A percentile compares a stretch with the other conserved stretches of the same genome.
Evolutionary conservation across 768 basidiomycete genomes (phyloP).

Genomic region (Sporobolomyces pararoseus): DNA sequence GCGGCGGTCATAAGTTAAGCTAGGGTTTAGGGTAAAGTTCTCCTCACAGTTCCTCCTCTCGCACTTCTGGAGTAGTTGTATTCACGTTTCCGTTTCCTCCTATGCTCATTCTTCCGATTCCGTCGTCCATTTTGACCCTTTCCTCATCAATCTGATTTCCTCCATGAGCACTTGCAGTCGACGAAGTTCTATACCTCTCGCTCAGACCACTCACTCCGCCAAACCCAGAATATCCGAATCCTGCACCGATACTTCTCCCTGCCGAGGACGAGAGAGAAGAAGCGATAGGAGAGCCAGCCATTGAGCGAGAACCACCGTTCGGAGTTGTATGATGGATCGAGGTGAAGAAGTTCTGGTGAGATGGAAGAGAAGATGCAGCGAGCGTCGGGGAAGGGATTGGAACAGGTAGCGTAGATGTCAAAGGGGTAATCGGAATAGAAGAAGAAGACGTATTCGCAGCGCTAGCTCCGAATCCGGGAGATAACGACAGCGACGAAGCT

Average conservation of each 20-base stretch:
- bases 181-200: conserved; percentile 9
- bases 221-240: conserved; percentile 12
- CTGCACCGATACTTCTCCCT: background rate
- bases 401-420: conserved; percentile 8
- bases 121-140: conserved; percentile 13
- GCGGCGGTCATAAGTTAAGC: no score
- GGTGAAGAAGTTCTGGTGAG: conserved; percentile 25
- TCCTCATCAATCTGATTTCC: background rate
- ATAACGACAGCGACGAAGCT: conserved; percentile 30
- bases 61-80: background rate
- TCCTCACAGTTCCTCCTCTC: conserved; percentile 16
- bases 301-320: background rate
- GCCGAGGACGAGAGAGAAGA: conserved; percentile 1
- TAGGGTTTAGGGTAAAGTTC: no score
- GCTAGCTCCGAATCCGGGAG: conserved; percentile 30
- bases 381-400: conserved; percentile 29
- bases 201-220: background rate
- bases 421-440: background rate
- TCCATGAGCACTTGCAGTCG: background rate
- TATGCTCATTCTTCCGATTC: conserved; percentile 23
- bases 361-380: background rate
- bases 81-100: background rate
- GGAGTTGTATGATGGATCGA: conserved; percentile 2
- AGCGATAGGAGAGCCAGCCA: background rate
- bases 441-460: background rate